phyloP scores from a whole-genome alignment of 441 rosid genomes.

The Populus trichocarpa region DNA sequence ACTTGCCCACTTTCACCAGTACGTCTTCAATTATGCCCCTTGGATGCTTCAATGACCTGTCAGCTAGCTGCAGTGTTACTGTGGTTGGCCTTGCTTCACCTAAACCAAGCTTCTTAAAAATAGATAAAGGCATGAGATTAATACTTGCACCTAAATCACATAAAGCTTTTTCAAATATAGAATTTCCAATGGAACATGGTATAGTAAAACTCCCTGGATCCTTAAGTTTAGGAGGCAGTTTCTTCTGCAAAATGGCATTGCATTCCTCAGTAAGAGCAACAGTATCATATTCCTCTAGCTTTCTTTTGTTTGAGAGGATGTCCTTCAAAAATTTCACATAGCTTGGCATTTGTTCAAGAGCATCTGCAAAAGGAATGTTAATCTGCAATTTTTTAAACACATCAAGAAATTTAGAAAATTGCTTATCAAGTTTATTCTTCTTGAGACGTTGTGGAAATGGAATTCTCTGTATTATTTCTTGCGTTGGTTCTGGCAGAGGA shows the following conservation, averaged over 20 bases:
- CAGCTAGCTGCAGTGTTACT: neutral
- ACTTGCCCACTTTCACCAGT: neutral
- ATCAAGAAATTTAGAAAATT: neutral
- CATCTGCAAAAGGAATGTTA: neutral
- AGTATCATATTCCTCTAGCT: neutral
- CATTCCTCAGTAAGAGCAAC: neutral
- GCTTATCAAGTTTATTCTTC: neutral
- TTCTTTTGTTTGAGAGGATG: neutral
- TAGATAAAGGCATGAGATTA: neutral
- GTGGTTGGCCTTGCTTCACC: neutral
- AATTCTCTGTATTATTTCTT: neutral
- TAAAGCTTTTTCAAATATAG: neutral
- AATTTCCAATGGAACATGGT: neutral
- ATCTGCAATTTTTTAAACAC: neutral
- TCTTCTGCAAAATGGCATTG: neutral
- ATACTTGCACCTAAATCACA: neutral
- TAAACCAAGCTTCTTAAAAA: neutral
- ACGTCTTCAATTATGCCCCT: neutral
- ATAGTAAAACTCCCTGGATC: neutral
- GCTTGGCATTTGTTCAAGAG: neutral
- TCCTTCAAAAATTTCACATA: neutral
- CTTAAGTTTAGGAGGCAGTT: neutral
- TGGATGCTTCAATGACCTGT: neutral
- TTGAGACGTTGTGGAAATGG: neutral
- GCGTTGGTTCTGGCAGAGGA: fast-evolving